Evolutionary conservation across 331 rosid genomes (phyloP).

Genomic region (Prunus yedoensis): DNA sequence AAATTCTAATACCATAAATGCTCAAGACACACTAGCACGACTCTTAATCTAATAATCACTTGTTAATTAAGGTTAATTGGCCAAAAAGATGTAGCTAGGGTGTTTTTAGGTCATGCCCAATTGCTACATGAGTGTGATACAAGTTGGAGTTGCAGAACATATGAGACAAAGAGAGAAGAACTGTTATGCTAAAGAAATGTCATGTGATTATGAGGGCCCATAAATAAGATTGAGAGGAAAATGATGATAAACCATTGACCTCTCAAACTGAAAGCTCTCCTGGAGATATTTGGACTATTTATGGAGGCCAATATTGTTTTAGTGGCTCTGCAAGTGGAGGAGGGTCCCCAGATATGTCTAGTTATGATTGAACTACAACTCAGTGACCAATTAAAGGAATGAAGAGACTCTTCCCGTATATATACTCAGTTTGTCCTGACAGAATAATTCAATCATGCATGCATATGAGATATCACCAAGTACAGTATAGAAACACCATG

Average conservation of each 20-base stretch:
- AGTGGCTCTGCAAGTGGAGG: constrained; percentile 55
- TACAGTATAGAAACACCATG: constrained; percentile 37
- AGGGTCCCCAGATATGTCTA: constrained; percentile 50
- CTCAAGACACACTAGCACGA: no score
- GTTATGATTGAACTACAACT: constrained; percentile 39
- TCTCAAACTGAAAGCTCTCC: background rate
- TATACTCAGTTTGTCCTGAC: constrained; percentile 30
- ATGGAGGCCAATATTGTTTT: constrained; percentile 34
- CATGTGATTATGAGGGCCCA: constrained; percentile 39
- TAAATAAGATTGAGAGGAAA: constrained; percentile 36
- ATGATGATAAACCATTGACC: constrained; percentile 38
- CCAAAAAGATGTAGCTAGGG: background rate
- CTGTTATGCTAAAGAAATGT: constrained; percentile 20
- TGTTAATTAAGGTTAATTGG: no score
- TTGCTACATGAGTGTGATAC: background rate
- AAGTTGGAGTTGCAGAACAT: constrained; percentile 9
- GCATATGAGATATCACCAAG: constrained; percentile 10
- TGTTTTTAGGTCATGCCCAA: background rate
- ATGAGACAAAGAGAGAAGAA: constrained; percentile 15
- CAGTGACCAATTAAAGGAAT: constrained; percentile 46
- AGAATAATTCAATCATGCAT: constrained; percentile 36
- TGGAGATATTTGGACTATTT: constrained; percentile 7
- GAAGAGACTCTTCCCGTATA: constrained; percentile 34
- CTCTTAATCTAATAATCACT: no score
- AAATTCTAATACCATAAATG: no score